These are phyloP conservation scores for Saccharomycopsis sp. DNA, from an alignment of 805 yeast species.

Conservation along the genomic window DNA sequence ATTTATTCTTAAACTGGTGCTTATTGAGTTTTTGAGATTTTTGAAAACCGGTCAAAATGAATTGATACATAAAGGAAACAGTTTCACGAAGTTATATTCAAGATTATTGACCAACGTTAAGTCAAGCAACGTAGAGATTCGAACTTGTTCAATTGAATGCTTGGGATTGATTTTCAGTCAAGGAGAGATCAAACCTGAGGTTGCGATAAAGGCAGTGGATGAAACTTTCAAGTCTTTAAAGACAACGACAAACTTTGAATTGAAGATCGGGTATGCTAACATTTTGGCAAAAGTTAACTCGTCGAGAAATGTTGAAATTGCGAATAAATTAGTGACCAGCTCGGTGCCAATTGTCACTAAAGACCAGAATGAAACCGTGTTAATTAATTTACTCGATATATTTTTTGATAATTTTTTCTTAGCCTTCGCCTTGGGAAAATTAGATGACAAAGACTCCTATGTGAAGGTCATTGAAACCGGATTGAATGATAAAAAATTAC, in stretches of 20 bases:
- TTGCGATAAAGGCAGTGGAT: constrained; percentile 35
- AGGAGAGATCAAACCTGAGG: constrained; percentile 21
- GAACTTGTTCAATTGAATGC: constrained; percentile 41
- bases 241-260: constrained; percentile 55
- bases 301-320: constrained; percentile 20
- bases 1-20: constrained; percentile 46
- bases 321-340: constrained; percentile 33
- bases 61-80: constrained; percentile 27
- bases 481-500: constrained; percentile 54
- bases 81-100: constrained; percentile 39
- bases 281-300: constrained; percentile 34
- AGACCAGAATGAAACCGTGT: constrained; percentile 68
- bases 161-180: constrained; percentile 24
- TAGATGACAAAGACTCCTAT: constrained; percentile 22
- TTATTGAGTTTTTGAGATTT: constrained; percentile 41
- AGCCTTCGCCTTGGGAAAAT: constrained; percentile 18
- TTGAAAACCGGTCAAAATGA: constrained; percentile 37
- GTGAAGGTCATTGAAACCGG: constrained; percentile 45
- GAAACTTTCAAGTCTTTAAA: constrained; percentile 55
- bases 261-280: constrained; percentile 46
- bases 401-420: constrained; percentile 39
- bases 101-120: constrained; percentile 53
- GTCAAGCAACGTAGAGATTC: constrained; percentile 62
- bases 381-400: constrained; percentile 42
- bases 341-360: constrained; percentile 52